These are phyloP conservation scores for Pichia californica DNA, from an alignment of 805 yeast genomes.

Conservation along the genomic window DNA sequence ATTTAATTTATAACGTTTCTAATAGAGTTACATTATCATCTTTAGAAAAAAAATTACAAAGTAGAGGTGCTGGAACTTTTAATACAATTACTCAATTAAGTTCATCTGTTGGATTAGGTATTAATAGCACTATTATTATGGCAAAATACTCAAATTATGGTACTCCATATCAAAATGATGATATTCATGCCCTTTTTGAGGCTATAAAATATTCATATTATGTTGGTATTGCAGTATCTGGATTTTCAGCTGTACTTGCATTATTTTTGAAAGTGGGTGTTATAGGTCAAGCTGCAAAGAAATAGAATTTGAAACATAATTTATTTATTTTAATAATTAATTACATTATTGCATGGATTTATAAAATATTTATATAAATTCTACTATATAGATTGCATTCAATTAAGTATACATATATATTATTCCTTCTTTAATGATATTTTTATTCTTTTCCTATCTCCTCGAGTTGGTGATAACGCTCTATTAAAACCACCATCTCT, in stretches of 20 bases:
- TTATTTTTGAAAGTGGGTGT: constrained; percentile 33
- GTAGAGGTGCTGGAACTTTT: constrained; percentile 44
- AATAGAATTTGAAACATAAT: too few relatives aligned
- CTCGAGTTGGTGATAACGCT: constrained; percentile 40
- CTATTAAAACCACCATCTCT: constrained; percentile 50
- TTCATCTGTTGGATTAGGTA: constrained; percentile 36
- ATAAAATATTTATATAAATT: background rate
- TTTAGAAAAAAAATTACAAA: constrained; percentile 34
- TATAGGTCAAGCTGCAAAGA: constrained; percentile 21
- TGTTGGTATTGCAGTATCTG: constrained; percentile 33
- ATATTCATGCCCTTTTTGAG: constrained; percentile 24
- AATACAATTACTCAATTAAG: constrained; percentile 38
- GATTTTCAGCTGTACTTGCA: constrained; percentile 25
- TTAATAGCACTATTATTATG: constrained; percentile 34
- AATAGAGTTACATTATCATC: constrained; percentile 37
- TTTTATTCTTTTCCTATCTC: constrained; percentile 9
- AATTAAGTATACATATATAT: background rate
- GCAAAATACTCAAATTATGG: constrained; percentile 30
- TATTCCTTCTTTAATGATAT: constrained; percentile 2
- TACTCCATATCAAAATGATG: constrained; percentile 18
- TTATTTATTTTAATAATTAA: too few relatives aligned
- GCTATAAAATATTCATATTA: constrained; percentile 33
- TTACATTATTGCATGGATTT: background rate
- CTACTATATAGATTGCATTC: background rate
- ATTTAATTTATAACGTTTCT: constrained; percentile 39